phyloP scores from a whole-genome alignment of 257 asterid species.

The Przewalskia tangutica region DNA sequence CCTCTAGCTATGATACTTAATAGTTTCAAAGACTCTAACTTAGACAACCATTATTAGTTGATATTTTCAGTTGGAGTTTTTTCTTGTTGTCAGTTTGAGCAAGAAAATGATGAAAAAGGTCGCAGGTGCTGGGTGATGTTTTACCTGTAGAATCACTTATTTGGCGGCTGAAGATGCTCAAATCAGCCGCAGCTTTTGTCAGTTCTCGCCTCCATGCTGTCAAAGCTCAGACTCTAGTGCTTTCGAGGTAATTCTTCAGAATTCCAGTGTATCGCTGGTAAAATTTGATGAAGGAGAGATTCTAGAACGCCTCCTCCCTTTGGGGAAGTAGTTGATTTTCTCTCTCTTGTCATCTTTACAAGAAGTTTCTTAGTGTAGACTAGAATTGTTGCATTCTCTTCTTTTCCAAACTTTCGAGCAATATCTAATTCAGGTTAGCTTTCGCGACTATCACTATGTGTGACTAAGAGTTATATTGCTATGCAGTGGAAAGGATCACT shows the following conservation, averaged over 20 bases:
- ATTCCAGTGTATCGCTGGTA: neutral
- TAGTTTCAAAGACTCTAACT: neutral
- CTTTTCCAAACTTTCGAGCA: neutral
- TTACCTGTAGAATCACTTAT: constrained; percentile 38
- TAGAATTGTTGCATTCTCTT: neutral
- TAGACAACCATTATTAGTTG: neutral
- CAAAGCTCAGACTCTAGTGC: constrained; percentile 65
- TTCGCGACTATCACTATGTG: neutral
- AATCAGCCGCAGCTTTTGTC: constrained; percentile 60
- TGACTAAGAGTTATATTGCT: constrained; percentile 3
- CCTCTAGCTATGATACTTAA: neutral
- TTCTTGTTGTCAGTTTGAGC: constrained; percentile 4
- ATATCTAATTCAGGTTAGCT: neutral
- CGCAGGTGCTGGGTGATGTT: constrained; percentile 46
- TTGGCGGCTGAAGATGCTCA: constrained; percentile 66
- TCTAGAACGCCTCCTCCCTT: neutral
- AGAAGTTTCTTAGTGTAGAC: neutral
- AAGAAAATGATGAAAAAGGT: constrained; percentile 26
- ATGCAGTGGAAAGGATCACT: constrained; percentile 65
- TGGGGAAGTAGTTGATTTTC: neutral
- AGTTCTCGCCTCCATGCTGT: constrained; percentile 91
- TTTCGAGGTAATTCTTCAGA: constrained; percentile 42
- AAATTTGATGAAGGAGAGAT: neutral
- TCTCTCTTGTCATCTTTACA: neutral
- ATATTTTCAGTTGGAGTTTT: neutral